Evolutionary conservation across 2,329 filamentous ascomycete species (phyloP), one percentile per base, ranked within the genome.

Genomic region (Sclerotinia minor): DNA sequence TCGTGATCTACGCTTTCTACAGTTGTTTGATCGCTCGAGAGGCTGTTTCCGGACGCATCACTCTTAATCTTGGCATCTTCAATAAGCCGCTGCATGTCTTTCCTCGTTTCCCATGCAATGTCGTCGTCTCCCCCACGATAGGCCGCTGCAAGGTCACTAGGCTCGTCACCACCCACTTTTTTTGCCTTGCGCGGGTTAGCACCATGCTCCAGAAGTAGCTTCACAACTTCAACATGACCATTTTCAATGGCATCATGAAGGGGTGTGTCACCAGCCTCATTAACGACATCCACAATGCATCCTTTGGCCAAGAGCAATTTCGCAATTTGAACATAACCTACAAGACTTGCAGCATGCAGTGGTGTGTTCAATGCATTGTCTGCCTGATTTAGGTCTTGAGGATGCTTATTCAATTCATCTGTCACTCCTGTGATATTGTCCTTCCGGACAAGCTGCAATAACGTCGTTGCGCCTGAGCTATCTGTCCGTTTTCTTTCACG

Each of bases 291-390:
- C 57, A 95, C 84, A 67, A 92, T 90, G 79, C 94, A 97, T 45
- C 92, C 92, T 70, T 92, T 89, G 11, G 92, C 87, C 70, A 99
- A 88, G 50, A 99, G 81, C 65, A 96, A 90, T 76, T 91, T 89
- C 50, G 98, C 95, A 67, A 98, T 94, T 66, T 95, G 87, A 44
- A 89, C 89, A 77, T 89, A 91, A 8, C 95, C 95, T 75, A 95
- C 90, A 68, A 99, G 84, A 44, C 94, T 89, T 45, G 95, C 94
- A 72, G 97, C 95, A 78, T 99, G 95, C 45, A 99, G 83, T 32
- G 95, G 95, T 0, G 94, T 96, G 75, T 98, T 98, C n/a, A 92
- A 92, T 19, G 95, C 95, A 77, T 97, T 96, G 76, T 99, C 95
- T 32, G 92, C 88, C 68, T 94, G 86, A 73, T 99, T 92, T 65